Percentiles rank a stretch among this genome's conserved stretches.
These are phyloP conservation scores for Crassisporium funariophilum DNA, from an alignment of 768 basidiomycete species.

Conservation along the genomic window DNA sequence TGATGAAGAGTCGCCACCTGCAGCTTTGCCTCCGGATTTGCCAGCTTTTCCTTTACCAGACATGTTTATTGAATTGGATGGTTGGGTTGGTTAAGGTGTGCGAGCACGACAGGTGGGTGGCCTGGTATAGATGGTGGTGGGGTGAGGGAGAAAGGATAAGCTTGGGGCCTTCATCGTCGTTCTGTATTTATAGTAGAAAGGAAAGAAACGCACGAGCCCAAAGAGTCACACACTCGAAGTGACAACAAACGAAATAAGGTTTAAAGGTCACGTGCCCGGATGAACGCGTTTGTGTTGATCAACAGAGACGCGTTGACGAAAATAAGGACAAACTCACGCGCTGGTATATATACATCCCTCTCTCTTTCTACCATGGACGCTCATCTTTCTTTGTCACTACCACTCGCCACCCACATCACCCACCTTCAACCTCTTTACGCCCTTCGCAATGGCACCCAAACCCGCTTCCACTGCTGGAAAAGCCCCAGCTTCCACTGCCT, in stretches of 20 bases:
- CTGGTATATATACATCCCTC: constrained; percentile 35
- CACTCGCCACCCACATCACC: constrained; percentile 31
- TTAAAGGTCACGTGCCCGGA: constrained; percentile 16
- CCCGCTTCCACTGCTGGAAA: constrained; percentile 86
- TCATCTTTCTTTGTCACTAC: constrained; percentile 33
- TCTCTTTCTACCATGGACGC: constrained; percentile 40
- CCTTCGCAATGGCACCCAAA: constrained; percentile 70
- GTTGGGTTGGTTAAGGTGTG: constrained; percentile 24
- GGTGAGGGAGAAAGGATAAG: constrained; percentile 21
- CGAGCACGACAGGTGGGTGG: constrained; percentile 2
- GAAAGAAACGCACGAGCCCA: constrained; percentile 26
- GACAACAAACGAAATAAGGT: constrained; percentile 31
- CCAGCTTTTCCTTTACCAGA: constrained; percentile 49
- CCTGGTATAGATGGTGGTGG: constrained; percentile 19
- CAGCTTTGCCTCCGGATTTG: constrained; percentile 54
- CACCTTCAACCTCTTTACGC: constrained; percentile 11
- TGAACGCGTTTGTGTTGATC: constrained; percentile 50
- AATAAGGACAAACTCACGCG: constrained; percentile 51
- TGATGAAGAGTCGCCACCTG: constrained; percentile 67
- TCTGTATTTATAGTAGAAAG: constrained; percentile 40
- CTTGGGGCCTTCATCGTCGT: constrained; percentile 21
- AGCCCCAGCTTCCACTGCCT: constrained; percentile 69
- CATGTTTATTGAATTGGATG: constrained; percentile 32
- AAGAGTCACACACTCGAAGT: constrained; percentile 31
- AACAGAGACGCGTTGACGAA: constrained; percentile 39